phyloP scores from a whole-genome alignment of 75 land plant genomes.

The Picea glauca region DNA sequence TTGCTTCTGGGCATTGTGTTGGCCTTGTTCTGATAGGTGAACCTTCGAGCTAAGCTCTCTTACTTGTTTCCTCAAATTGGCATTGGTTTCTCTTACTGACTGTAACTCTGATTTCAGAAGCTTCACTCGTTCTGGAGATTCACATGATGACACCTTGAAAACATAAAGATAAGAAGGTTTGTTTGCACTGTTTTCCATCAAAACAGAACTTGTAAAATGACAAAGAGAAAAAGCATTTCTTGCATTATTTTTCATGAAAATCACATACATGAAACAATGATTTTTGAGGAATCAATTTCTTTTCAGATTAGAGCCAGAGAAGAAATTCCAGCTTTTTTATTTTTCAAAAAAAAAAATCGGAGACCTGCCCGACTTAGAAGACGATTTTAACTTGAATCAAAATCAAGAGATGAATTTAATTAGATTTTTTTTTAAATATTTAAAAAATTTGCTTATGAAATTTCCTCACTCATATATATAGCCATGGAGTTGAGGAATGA shows the following conservation, averaged over 20 bases:
- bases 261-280: neutral
- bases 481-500: neutral
- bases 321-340: neutral
- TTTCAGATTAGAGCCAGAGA: neutral
- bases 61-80: conserved; percentile 47
- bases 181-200: neutral
- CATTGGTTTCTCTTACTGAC: conserved; percentile 42
- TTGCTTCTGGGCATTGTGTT: conserved; percentile 58
- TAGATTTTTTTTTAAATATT: neutral
- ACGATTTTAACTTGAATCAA: neutral
- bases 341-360: neutral
- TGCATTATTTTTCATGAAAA: neutral
- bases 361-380: neutral
- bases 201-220: neutral
- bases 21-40: conserved; percentile 47
- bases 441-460: neutral
- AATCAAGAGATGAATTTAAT: neutral
- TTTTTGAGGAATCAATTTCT: neutral
- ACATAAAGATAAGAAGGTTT: neutral
- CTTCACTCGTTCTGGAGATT: conserved; percentile 40
- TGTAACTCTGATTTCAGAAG: conserved; percentile 40
- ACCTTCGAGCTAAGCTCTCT: conserved; percentile 46
- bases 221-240: neutral
- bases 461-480: neutral
- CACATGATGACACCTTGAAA: conserved; percentile 46